Evolutionary conservation across 2,329 filamentous ascomycete genomes (phyloP).

Genomic region (Diaporthe ilicicola): DNA sequence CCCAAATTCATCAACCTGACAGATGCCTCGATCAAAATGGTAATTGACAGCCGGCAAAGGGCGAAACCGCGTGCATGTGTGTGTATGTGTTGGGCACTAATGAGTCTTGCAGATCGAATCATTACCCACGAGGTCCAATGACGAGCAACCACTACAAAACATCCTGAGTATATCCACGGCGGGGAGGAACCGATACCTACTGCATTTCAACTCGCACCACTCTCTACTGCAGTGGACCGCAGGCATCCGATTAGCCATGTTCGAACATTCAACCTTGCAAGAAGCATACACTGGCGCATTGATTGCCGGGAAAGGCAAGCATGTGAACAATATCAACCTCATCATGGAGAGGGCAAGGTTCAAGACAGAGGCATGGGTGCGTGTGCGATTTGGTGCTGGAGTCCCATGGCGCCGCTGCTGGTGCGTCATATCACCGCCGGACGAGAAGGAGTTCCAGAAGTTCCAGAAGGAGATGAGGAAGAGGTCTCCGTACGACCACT

Average conservation of each 20-base stretch:
- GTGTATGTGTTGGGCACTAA: constrained; percentile 32
- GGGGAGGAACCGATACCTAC: constrained; percentile 90
- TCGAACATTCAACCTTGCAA: constrained; percentile 89
- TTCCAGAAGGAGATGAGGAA: constrained; percentile 84
- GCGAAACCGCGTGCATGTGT: background rate
- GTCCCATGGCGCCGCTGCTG: constrained; percentile 97
- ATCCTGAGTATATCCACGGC: constrained; percentile 96
- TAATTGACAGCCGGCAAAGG: constrained; percentile 51
- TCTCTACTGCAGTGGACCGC: constrained; percentile 96
- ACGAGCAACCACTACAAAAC: constrained; percentile 87
- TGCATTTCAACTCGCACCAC: constrained; percentile 96
- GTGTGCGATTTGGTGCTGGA: constrained; percentile 93
- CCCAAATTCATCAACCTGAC: constrained; percentile 88
- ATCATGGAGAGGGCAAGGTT: constrained; percentile 85
- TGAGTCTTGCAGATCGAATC: constrained; percentile 75
- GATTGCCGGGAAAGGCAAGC: constrained; percentile 92
- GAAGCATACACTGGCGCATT: constrained; percentile 97
- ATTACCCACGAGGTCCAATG: constrained; percentile 80
- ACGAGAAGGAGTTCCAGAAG: constrained; percentile 91
- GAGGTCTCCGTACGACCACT: constrained; percentile 83
- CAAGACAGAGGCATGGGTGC: constrained; percentile 89
- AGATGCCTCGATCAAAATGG: constrained; percentile 98
- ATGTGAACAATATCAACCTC: constrained; percentile 85
- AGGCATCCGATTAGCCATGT: constrained; percentile 92
- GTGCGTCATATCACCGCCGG: constrained; percentile 92